These are phyloP conservation scores for Podila verticillata DNA, from an alignment of 192 early-diverging fungal species.

Conservation along the genomic window DNA sequence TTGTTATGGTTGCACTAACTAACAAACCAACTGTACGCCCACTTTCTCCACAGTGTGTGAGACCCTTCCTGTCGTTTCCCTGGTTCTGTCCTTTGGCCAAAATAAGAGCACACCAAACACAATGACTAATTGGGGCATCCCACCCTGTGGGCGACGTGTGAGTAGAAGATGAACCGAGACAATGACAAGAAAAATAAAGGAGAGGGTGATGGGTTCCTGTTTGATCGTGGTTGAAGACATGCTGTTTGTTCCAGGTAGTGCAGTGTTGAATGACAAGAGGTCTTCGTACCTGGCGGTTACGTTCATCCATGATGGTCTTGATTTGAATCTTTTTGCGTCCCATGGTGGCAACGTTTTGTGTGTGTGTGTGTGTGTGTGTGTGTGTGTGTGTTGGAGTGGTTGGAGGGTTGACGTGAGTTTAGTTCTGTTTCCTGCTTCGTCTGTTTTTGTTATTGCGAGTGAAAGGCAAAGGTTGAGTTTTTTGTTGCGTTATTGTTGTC, in stretches of 20 bases:
- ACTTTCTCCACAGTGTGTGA: too few relatives aligned
- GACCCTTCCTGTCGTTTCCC: too few relatives aligned
- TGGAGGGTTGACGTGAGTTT: not conserved
- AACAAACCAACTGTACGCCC: not conserved
- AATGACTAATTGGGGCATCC: not conserved
- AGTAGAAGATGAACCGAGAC: conserved; percentile 3
- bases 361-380: not conserved
- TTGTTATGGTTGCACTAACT: not conserved
- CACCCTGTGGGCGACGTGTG: not conserved
- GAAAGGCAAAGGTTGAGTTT: not conserved
- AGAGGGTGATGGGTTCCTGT: not conserved
- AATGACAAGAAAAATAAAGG: conserved; percentile 1
- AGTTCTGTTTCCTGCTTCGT: too few relatives aligned
- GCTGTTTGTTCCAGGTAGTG: not conserved
- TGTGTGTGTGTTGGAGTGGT: not conserved
- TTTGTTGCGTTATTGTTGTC: too few relatives aligned
- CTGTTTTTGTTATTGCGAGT: too few relatives aligned
- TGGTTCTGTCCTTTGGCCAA: too few relatives aligned
- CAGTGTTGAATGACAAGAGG: not conserved
- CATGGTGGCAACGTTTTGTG: conserved; percentile 62
- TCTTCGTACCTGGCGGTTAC: conserved; percentile 85
- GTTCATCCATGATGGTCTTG: conserved; percentile 87
- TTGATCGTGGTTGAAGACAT: not conserved
- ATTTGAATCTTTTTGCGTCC: conserved; percentile 97
- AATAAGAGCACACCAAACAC: too few relatives aligned